These are phyloP conservation scores for Tremella mesenterica DNA, from an alignment of 768 basidiomycete genomes.

Conservation along the genomic window DNA sequence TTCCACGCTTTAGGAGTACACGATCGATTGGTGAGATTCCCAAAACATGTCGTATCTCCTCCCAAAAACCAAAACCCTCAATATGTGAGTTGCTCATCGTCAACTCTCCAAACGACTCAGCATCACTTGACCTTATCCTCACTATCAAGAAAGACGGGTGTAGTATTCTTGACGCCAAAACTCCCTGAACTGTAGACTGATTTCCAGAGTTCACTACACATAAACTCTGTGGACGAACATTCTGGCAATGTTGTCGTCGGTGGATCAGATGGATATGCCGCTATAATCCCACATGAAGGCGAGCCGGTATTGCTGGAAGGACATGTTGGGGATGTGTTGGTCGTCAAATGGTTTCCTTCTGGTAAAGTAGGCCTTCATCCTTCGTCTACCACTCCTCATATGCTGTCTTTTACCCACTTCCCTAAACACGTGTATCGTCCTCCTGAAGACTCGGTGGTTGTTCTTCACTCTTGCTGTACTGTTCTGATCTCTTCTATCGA, in stretches of 20 bases:
- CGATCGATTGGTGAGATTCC: conserved; percentile 50
- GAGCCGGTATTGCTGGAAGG: conserved; percentile 35
- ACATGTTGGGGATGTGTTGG: conserved; percentile 45
- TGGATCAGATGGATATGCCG: conserved; percentile 41
- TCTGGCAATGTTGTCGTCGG: conserved; percentile 28
- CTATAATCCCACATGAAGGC: conserved; percentile 18
- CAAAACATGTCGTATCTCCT: conserved; percentile 52
- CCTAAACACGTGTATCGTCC: too few species aligned
- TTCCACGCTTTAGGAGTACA: conserved; percentile 48
- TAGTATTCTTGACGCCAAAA: too few species aligned
- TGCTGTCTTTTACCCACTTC: too few species aligned
- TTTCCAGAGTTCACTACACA: conserved; percentile 32
- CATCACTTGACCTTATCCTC: conserved; percentile 9
- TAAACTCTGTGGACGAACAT: conserved; percentile 33
- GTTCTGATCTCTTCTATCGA: background rate
- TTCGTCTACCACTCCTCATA: too few species aligned
- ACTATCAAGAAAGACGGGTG: background rate
- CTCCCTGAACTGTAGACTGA: background rate
- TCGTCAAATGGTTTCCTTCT: conserved; percentile 42
- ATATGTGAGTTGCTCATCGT: conserved; percentile 14
- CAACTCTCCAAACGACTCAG: too few species aligned
- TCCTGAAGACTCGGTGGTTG: too few species aligned
- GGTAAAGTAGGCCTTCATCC: conserved; percentile 29
- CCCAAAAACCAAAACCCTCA: conserved; percentile 41
- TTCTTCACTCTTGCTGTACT: too few species aligned